Evolutionary conservation across 148 eudicot genomes (phyloP).

Genomic region (Rhododendron simsii): DNA sequence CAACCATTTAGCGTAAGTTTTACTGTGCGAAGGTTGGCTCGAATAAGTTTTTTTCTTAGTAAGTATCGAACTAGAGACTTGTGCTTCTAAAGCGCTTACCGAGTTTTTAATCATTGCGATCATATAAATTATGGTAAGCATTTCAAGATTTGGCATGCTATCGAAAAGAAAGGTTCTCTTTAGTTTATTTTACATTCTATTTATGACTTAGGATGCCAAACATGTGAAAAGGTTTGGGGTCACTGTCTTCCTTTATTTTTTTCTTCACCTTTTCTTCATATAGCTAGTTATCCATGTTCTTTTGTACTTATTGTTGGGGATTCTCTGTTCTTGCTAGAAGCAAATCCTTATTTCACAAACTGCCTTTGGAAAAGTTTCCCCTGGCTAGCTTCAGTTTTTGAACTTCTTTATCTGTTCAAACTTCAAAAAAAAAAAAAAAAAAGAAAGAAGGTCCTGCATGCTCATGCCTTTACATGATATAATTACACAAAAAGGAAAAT

Average conservation of each 20-base stretch:
- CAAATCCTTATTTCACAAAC: background rate
- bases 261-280: background rate
- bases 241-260: slow-evolving; percentile 6
- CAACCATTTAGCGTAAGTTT: background rate
- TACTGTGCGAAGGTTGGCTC: background rate
- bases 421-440: background rate
- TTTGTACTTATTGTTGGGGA: background rate
- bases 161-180: background rate
- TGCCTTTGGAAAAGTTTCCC: background rate
- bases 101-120: background rate
- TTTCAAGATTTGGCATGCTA: background rate
- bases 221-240: slow-evolving; percentile 6
- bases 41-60: background rate
- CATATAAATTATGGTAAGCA: background rate
- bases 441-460: background rate
- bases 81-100: background rate
- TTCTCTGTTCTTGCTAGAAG: background rate
- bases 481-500: background rate
- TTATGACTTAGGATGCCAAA: background rate
- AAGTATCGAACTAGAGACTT: background rate
- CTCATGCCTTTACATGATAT: background rate
- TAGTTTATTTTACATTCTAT: background rate
- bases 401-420: background rate
- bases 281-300: background rate
- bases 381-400: background rate